These are phyloP conservation scores for Plantago ovata DNA, from an alignment of 257 asterid species.

Conservation along the genomic window DNA sequence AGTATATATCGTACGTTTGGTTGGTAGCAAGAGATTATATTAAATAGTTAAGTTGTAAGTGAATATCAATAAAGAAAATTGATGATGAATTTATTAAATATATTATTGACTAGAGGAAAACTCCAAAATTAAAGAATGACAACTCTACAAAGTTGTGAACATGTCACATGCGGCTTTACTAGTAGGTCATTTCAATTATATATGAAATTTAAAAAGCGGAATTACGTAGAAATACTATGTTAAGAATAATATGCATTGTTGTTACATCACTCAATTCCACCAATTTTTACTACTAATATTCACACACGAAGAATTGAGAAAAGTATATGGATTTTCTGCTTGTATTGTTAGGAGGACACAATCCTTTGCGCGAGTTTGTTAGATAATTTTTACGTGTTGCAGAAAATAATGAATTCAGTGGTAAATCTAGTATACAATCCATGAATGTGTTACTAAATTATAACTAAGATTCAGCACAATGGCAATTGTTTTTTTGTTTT, in stretches of 20 bases:
- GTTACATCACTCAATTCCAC: slow-evolving; percentile 1
- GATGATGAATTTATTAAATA: neutral
- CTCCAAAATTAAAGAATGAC: neutral
- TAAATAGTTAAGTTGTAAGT: neutral
- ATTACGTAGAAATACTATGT: neutral
- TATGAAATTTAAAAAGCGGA: neutral
- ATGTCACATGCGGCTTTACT: slow-evolving; percentile 6
- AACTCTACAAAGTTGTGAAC: neutral
- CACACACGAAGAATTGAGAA: no score
- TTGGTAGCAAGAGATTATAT: neutral
- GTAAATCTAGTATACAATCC: no score
- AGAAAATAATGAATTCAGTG: no score
- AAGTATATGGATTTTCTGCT: no score
- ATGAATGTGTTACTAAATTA: no score
- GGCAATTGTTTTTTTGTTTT: no score
- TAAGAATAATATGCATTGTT: neutral
- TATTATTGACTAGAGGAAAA: neutral
- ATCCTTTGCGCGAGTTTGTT: no score
- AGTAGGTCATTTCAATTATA: neutral
- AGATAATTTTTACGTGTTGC: no score
- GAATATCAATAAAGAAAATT: neutral
- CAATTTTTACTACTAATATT: no score
- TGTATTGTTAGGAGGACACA: no score
- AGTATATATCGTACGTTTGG: neutral
- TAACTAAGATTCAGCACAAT: no score